Evolutionary conservation across 208 protist genomes (phyloP), one percentile per base, ranked within the genome.

Genomic region (Acanthamoeba divionensis): DNA sequence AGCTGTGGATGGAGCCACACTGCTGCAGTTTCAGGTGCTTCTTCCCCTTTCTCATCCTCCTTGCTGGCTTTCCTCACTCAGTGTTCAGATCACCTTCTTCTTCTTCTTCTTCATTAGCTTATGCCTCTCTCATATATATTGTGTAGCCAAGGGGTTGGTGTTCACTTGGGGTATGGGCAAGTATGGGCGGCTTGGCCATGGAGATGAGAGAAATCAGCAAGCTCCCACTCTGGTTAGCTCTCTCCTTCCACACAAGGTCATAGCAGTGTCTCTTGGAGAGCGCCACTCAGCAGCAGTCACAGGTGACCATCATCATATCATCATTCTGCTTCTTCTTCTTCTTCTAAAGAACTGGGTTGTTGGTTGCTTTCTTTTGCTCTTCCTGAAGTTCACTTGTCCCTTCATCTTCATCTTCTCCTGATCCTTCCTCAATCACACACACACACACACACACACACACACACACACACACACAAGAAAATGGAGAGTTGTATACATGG

Each of bases 401-500:
- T 67, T 24, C 26, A 67, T 29, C 15, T 29, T 38, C 18, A 31
- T 33, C 29, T 79, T 41, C 38, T 4, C 0, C 38, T 24, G 24
- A 73, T n/a, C n/a, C n/a, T n/a, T n/a, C n/a, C n/a, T n/a, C n/a
- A n/a, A n/a, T n/a, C n/a, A n/a, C n/a, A n/a, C n/a, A n/a, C n/a
- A n/a, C n/a, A n/a, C n/a, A n/a, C n/a, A n/a, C n/a, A n/a, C n/a
- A n/a, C n/a, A n/a, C n/a, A n/a, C n/a, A n/a, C n/a, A n/a, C n/a
- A n/a, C n/a, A n/a, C n/a, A n/a, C n/a, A n/a, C 41, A 45, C 18
- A 73, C 41, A 45, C 57, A 24, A 63, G 75, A 85, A 7, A 29
- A 48, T 21, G 75, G 75, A 36, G 75, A 85, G 75, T n/a, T 85
- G 50, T 85, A 85, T 38, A 66, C 75, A 33, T 85, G 75, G 75